Base-by-base conservation (phyloP, 148 eudicot genomes). In the Chenopodium quinoa region DNA sequence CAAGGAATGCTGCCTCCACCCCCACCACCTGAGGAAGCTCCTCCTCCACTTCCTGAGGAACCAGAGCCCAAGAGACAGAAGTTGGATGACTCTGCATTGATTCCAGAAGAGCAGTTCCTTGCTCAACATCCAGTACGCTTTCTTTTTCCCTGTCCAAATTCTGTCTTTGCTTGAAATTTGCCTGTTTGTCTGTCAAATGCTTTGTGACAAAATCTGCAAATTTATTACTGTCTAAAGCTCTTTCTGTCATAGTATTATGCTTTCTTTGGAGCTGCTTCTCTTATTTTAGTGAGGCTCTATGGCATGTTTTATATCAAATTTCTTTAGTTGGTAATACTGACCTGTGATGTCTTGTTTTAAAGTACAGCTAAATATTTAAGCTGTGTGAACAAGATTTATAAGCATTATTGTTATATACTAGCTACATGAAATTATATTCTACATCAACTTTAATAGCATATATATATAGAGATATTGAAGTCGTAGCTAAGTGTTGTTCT, bases 41-140 rank as follows among this genome's bases (percentile, higher is more conserved):
- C 91, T 82, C 95, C 92, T 5, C 94, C 97, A 31, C 93, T 92
- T 71, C 97, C 97, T 5, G 97, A 92, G 13, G 97, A 92, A 75
- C 97, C 97, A 68, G 97, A 92, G 76, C 97, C 97, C 40, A 93
- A 93, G 85, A 91, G 89, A 84, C 97, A 89, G 85, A 93, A 87
- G 83, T 88, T 90, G 81, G 97, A 93, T 84, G 97, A 93, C 81
- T 81, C 90, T 6, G 73, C 86, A 58, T 90, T 93, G 75, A 83
- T 93, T 73, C 97, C 97, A 12, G 97, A 93, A 88, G 97, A 93
- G 52, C 94, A 93, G 82, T 93, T 93, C 69, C 87, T 93, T 83
- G 92, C 94, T 63, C 90, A 90, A 81, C 91, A 93, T 89, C 88
- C 89, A 86, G 97, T 93, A 87, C 50, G 81, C 54, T 71, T 34